These are phyloP conservation scores for Fusarium nelsonii DNA, from an alignment of 2,329 filamentous ascomycete species.

Conservation along the genomic window DNA sequence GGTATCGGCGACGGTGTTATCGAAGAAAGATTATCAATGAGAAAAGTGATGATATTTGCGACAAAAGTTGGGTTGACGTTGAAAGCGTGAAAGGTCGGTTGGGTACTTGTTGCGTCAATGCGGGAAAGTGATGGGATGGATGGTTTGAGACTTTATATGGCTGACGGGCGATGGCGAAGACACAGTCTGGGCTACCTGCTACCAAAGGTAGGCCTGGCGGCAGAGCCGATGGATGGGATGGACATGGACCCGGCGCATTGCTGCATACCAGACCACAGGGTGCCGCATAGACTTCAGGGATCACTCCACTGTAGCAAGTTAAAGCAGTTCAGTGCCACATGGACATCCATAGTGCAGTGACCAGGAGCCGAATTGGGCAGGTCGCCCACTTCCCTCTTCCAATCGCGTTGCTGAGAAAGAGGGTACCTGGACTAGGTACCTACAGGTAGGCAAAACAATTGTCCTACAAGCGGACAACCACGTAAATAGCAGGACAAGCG, in stretches of 20 bases:
- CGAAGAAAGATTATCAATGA: background rate
- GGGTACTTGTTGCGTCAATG: slow-evolving; percentile 29
- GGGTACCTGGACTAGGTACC: slow-evolving; percentile 17
- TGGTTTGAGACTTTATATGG: slow-evolving; percentile 34
- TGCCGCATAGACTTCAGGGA: slow-evolving; percentile 12
- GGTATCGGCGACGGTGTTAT: slow-evolving; percentile 6
- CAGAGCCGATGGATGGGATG: slow-evolving; percentile 10
- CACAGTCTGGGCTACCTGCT: background rate
- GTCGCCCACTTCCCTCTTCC: slow-evolving; percentile 14
- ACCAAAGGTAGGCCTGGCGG: slow-evolving; percentile 4
- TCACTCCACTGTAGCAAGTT: slow-evolving; percentile 34
- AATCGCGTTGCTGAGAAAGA: slow-evolving; percentile 32
- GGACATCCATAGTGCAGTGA: background rate
- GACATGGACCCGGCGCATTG: slow-evolving; percentile 5
- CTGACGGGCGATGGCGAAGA: slow-evolving; percentile 20
- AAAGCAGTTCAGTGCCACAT: slow-evolving; percentile 29
- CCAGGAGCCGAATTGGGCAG: slow-evolving; percentile 33
- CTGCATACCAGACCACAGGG: slow-evolving; percentile 24
- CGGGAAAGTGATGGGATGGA: slow-evolving; percentile 20
- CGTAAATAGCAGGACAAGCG: slow-evolving; percentile 21
- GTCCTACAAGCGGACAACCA: slow-evolving; percentile 22
- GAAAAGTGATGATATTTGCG: slow-evolving; percentile 5
- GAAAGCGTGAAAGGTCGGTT: slow-evolving; percentile 10
- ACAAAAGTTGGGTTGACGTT: slow-evolving; percentile 7
- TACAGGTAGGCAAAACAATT: background rate